Conservation (phyloP, 345 rosid genomes). For the Melastoma malabathricum region DNA sequence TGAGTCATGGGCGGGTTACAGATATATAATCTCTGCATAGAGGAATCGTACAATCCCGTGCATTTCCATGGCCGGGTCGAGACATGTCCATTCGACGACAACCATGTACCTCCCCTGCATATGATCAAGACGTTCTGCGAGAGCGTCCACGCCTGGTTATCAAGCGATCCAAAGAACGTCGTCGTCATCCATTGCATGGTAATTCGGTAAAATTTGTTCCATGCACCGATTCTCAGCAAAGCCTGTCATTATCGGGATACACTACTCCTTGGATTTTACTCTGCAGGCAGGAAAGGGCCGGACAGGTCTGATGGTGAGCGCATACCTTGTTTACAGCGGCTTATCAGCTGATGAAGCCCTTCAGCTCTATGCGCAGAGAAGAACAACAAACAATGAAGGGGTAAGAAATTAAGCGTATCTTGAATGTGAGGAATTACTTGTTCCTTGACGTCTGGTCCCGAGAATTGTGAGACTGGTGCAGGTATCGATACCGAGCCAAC, state of each 20-base stretch:
- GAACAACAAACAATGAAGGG: constrained; percentile 93
- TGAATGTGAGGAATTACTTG: background rate
- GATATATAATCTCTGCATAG: constrained; percentile 82
- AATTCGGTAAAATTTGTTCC: constrained; percentile 1
- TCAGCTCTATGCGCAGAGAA: constrained; percentile 64
- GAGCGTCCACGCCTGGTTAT: constrained; percentile 75
- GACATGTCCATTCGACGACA: constrained; percentile 75
- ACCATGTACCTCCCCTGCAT: constrained; percentile 74
- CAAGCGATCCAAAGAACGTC: constrained; percentile 52
- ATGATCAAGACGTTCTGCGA: constrained; percentile 71
- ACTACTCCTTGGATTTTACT: constrained; percentile 5
- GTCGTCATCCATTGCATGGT: constrained; percentile 96
- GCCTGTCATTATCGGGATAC: background rate
- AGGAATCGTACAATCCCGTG: constrained; percentile 54
- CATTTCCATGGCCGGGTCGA: constrained; percentile 82
- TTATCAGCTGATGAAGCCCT: constrained; percentile 81
- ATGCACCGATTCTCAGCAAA: background rate
- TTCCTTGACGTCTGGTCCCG: no score
- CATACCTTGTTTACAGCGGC: constrained; percentile 73
- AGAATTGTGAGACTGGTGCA: constrained; percentile 10
- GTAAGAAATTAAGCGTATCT: constrained; percentile 27
- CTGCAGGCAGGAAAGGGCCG: constrained; percentile 94
- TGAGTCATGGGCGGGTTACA: constrained; percentile 5
- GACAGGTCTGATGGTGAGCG: constrained; percentile 82
- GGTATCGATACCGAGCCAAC: constrained; percentile 98